A percentile compares a stretch with the other conserved stretches of the same genome.
These are phyloP conservation scores for Otatea glauca DNA, from an alignment of 176 grass and related monocot genomes.

Conservation along the genomic window DNA sequence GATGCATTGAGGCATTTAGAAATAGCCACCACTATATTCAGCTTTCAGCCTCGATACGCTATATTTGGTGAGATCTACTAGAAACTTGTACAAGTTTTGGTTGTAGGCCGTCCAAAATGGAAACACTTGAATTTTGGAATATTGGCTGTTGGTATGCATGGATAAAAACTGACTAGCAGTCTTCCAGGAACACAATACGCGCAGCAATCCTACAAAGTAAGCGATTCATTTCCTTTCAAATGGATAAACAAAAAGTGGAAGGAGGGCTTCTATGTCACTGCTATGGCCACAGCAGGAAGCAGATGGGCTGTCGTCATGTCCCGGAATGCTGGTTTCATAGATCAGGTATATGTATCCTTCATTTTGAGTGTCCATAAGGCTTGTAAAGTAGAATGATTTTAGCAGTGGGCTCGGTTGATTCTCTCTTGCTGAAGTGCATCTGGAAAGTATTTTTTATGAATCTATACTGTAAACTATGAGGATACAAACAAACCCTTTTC, in stretches of 20 bases:
- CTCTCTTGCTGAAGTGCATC: not conserved
- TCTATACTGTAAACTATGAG: not conserved
- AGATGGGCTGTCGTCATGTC: constrained; percentile 95
- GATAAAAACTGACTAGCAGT: constrained; percentile 50
- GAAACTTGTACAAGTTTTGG: constrained; percentile 12
- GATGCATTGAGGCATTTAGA: constrained; percentile 11
- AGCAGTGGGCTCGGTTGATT: not conserved
- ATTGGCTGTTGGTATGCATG: constrained; percentile 27
- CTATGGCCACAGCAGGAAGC: constrained; percentile 90
- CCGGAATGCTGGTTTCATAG: constrained; percentile 84
- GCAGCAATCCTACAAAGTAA: constrained; percentile 97
- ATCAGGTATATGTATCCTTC: constrained; percentile 65
- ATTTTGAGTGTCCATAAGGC: constrained; percentile 3
- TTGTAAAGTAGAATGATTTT: constrained; percentile 21
- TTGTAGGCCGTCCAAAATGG: not conserved
- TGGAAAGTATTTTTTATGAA: not conserved
- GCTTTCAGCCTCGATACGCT: not conserved
- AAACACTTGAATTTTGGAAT: constrained; percentile 22
- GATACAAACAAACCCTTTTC: constrained; percentile 1
- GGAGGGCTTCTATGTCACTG: constrained; percentile 94
- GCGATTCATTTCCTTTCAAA: constrained; percentile 95
- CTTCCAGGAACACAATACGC: constrained; percentile 81
- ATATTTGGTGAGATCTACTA: not conserved
- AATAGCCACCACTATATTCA: not conserved
- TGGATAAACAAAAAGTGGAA: constrained; percentile 99